Evolutionary conservation across 2,329 filamentous ascomycete species (phyloP).

Genomic region (Fusarium mexicanum): DNA sequence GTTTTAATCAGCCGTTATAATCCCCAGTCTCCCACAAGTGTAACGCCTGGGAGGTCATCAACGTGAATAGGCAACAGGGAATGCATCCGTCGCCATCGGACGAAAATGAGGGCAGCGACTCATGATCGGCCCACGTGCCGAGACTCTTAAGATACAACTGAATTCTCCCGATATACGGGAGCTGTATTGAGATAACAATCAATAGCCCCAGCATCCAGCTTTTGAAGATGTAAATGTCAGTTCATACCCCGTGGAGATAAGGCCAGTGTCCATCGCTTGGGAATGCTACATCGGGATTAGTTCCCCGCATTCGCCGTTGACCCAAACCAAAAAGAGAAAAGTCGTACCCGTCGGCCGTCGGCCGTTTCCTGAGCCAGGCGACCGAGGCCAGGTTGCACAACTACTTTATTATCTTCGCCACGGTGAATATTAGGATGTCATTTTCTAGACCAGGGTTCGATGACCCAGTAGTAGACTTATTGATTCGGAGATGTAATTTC

Average conservation of each 20-base stretch:
- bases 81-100: background rate
- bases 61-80: background rate
- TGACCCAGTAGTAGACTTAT: no score
- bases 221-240: background rate
- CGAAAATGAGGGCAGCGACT: accelerated
- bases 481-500: no score
- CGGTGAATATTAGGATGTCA: background rate
- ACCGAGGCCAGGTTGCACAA: background rate
- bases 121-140: no score
- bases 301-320: background rate
- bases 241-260: background rate
- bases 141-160: no score
- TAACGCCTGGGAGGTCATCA: accelerated
- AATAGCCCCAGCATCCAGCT: background rate
- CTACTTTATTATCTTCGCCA: background rate
- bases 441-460: accelerated
- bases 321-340: background rate
- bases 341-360: background rate
- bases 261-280: background rate
- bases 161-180: accelerated
- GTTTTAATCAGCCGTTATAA: background rate
- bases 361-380: background rate
- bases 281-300: background rate
- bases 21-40: background rate
- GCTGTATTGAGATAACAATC: no score